These are phyloP conservation scores for Cladosporium colombiae DNA, from an alignment of 2,329 filamentous ascomycete species.

Conservation along the genomic window DNA sequence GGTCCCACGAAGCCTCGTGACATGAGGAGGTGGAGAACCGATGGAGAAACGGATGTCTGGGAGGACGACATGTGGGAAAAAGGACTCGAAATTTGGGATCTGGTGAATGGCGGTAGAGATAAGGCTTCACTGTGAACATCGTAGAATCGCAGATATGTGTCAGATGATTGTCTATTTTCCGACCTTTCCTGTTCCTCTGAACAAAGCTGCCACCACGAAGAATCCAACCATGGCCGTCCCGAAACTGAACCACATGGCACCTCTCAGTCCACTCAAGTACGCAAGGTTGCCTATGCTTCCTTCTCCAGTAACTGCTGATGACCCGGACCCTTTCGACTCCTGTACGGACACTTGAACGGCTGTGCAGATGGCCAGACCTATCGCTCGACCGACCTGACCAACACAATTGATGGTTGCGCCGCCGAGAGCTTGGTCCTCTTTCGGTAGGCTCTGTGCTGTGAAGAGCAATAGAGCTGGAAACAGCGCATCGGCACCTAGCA, in stretches of 20 bases:
- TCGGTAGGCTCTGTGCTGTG: constrained; percentile 62
- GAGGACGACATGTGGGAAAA: constrained; percentile 50
- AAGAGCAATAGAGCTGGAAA: constrained; percentile 68
- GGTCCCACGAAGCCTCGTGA: constrained; percentile 39
- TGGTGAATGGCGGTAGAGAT: neutral
- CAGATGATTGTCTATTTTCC: constrained; percentile 25
- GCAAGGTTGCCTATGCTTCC: constrained; percentile 31
- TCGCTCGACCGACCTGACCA: constrained; percentile 64
- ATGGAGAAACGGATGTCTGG: constrained; percentile 51
- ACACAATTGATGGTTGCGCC: constrained; percentile 69
- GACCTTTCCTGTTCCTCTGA: constrained; percentile 34
- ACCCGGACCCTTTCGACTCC: constrained; percentile 38
- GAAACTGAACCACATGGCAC: constrained; percentile 45
- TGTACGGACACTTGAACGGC: constrained; percentile 63
- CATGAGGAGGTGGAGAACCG: constrained; percentile 47
- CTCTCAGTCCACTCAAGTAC: constrained; percentile 42
- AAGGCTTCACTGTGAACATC: neutral
- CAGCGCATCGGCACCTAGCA: constrained; percentile 66
- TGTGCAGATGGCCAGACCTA: constrained; percentile 66
- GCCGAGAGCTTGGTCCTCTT: constrained; percentile 66
- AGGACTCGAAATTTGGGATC: constrained; percentile 51
- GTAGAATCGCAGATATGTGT: neutral
- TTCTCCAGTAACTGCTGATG: constrained; percentile 30
- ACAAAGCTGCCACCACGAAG: constrained; percentile 36
- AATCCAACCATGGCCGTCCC: constrained; percentile 39